Base-by-base conservation (phyloP, 805 yeast species). In the Metschnikowia cerradonensis region DNA sequence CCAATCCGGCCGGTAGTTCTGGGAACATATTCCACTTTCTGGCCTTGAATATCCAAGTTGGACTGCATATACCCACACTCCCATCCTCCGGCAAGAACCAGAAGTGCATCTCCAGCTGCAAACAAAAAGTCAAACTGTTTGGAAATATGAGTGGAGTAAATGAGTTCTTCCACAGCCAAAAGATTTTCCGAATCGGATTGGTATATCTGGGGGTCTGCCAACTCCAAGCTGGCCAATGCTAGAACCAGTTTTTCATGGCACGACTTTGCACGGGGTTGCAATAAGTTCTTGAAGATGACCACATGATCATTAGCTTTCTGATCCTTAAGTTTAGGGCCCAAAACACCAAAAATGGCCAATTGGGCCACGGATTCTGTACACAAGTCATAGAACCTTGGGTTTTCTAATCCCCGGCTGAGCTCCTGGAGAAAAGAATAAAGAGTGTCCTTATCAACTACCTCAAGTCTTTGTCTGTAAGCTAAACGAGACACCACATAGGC, bases 21-120 rank as follows among this genome's bases (percentile, higher is more conserved):
- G 0, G 66, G 65, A 11, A 69, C 38, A 47, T 52, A 61, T 2
- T 52, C 45, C 1, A 60, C 31, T 0, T 33, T 39, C 4, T 58
- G 65, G 13, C 72, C 78, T 46, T 72, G 78, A 19, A 88, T 71
- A 60, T 87, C 95, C 42, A 82, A 60, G 13, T 76, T 69, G 41
- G 78, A 75, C 26, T 64, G 61, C 55, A 90, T 66, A 13, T 77
- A 73, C 30, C 70, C 73, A 1, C 96, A 84, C 2, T 75, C 65
- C 94, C 96, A 86, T 0, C 96, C 96, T 17, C 82, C 77, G 0
- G 88, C 84, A 4, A 86, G 60, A 13, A 88, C 73, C 23, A 88
- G 75, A 17, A 91, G 67, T 0, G 96, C 90, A 63, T 92, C 98
- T 48, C 98, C 97, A 43, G 84, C 77, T 0, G 90, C 76, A 57